Base-by-base conservation (phyloP, 1,284 basidiomycete genomes). In the Pyrrhoderma lamaoense region DNA sequence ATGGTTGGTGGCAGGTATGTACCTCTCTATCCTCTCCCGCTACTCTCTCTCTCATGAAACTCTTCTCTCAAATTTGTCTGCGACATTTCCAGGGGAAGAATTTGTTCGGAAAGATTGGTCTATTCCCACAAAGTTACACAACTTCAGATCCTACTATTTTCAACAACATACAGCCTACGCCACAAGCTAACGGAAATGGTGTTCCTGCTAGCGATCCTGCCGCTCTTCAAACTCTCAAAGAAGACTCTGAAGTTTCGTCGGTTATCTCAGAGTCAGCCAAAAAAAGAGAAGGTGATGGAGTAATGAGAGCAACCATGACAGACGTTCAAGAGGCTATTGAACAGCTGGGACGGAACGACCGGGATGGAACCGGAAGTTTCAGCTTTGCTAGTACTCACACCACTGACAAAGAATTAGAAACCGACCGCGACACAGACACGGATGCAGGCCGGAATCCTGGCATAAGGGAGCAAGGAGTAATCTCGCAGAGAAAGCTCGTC, bases 1-100 rank as follows among this genome's bases (percentile, higher is more conserved):
- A 99, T 67, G 95, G 95, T n/a, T 99, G 95, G 95, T 98, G 91
- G 92, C 86, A 92, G 80, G 93, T 93, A 73, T 5, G 37, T 57
- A 49, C 48, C 53, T 40, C 22, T 31, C 53, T 49, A 57, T 47
- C 54, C 45, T 57, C 47, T 54, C 44, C 45, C 53, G 52, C 50
- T 38, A n/a, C 22, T 16, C 45, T 36, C 9, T 16, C 31, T 39
- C 25, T 35, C 21, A 22, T 56, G 55, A 56, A 56, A 59, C 19
- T 31, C 50, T 61, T 57, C 48, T 56, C 54, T 53, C 48, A 52
- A 18, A 23, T 39, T 27, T 39, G 25, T 55, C 46, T 48, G 39
- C 36, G 43, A 27, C 16, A 49, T 39, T 42, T 60, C 35, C 67
- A 94, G 88, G 95, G 95, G 37, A 85, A 85, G 39, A 96, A 95